Evolutionary conservation across 1,284 basidiomycete genomes (phyloP).

Genomic region (Marasmius tenuissimus): DNA sequence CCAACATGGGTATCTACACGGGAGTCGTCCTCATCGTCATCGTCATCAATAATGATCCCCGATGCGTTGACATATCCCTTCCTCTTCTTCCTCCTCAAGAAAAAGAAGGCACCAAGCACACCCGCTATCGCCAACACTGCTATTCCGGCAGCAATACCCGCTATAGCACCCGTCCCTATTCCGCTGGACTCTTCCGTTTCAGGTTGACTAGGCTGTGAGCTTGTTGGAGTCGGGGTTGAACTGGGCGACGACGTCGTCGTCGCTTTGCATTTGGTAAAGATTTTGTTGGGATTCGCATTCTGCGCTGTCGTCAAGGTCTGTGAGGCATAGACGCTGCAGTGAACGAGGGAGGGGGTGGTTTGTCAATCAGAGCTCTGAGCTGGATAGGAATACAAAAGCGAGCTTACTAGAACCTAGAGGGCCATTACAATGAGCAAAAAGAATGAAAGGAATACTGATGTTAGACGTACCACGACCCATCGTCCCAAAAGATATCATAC

Average conservation of each 20-base stretch:
- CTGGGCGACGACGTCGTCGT: neutral
- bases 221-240: neutral
- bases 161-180: constrained; percentile 16
- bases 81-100: constrained; percentile 1
- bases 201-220: neutral
- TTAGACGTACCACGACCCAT: constrained; percentile 18
- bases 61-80: neutral
- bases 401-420: constrained; percentile 15
- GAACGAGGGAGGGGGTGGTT: neutral
- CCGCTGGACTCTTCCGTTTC: neutral
- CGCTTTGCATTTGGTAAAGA: constrained; percentile 22
- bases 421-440: neutral
- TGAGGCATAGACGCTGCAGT: constrained; percentile 19
- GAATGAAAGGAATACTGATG: no score
- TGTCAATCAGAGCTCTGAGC: neutral
- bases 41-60: neutral
- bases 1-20: no score
- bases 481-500: constrained; percentile 20
- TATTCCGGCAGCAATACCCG: constrained; percentile 18
- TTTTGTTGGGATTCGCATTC: constrained; percentile 21
- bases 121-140: constrained; percentile 2
- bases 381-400: neutral
- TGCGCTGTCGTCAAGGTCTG: constrained; percentile 19
- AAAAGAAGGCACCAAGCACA: constrained; percentile 7
- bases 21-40: neutral